Evolutionary conservation across 305 asterid genomes (phyloP), one percentile per base, ranked within the genome.

Genomic region (Fraxinus baroniana): DNA sequence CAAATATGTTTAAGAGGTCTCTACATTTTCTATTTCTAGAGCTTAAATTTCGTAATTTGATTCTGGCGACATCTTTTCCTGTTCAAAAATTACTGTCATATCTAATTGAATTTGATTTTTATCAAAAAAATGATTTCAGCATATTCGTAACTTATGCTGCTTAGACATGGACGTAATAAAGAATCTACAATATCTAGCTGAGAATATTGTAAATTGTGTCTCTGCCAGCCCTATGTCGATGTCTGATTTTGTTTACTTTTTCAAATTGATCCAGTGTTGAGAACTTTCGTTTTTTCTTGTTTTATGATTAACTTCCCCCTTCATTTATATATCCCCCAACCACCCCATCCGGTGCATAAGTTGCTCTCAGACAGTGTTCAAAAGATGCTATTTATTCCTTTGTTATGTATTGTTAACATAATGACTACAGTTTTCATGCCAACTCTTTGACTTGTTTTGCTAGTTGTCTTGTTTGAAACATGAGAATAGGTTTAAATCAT

Each of bases 71-170:
- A 18, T 55, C 28, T 44, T 78, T 26, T 13, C 64, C 70, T 1
- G 57, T 30, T 70, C 55, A 74, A 37, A 72, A 13, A 13, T 60
- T 79, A 13, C 39, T 36, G 33, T 64, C 57, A 36, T 39, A 13
- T 52, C 41, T 82, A 46, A 18, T 15, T 62, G 35, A 32, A 72
- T 64, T 77, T 76, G 82, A 71, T 81, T 20, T 80, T 79, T 64
- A 8, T 36, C n/a, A 30, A 26, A 32, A 32, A 12, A 44, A 18
- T 46, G 18, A 18, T 80, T 32, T 83, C 77, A 32, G 33, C 76
- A 33, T 62, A 60, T 52, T 32, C 33, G 13, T 15, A 46, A 37
- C 44, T 68, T 44, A 18, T 83, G 32, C 12, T 66, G 79, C 32
- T 26, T 26, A 49, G 70, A 30, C 64, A 57, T 74, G 28, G 52